phyloP scores from a whole-genome alignment of 2,329 filamentous ascomycete genomes.

The Amylocarpus encephaloides region DNA sequence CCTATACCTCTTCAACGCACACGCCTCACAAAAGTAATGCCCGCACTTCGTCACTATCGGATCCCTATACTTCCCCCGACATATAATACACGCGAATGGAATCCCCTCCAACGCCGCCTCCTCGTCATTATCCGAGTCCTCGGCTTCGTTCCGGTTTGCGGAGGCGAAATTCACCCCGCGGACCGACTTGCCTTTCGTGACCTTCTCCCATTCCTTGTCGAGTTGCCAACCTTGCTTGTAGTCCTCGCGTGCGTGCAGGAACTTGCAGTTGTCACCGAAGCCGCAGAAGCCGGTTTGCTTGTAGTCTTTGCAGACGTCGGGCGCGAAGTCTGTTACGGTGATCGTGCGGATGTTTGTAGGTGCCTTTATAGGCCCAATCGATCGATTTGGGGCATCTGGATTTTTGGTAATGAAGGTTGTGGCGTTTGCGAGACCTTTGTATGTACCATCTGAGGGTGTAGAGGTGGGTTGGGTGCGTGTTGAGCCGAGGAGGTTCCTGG shows the following conservation, averaged over 20 bases:
- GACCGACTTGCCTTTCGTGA: conserved; percentile 64
- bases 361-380: conserved; percentile 81
- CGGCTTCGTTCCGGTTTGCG: conserved; percentile 33
- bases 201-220: conserved; percentile 87
- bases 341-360: conserved; percentile 85
- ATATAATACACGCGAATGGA: conserved; percentile 33
- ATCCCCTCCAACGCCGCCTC: conserved; percentile 30
- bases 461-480: conserved; percentile 36
- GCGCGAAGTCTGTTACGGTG: conserved; percentile 83
- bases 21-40: conserved; percentile 93
- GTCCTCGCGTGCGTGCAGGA: conserved; percentile 67
- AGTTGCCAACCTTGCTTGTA: conserved; percentile 93
- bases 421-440: conserved; percentile 69
- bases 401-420: conserved; percentile 72
- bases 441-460: conserved; percentile 55
- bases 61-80: conserved; percentile 37
- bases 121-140: conserved; percentile 41
- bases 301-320: conserved; percentile 94
- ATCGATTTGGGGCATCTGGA: conserved; percentile 60
- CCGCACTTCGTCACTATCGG: conserved; percentile 86
- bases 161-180: conserved; percentile 42
- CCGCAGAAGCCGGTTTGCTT: conserved; percentile 61
- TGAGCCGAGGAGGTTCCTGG: conserved; percentile 53
- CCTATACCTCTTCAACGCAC: conserved; percentile 78
- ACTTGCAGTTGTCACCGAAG: conserved; percentile 61